These are phyloP conservation scores for Aaosphaeria pasadenensis DNA, from an alignment of 2,329 filamentous ascomycete species.

Conservation along the genomic window DNA sequence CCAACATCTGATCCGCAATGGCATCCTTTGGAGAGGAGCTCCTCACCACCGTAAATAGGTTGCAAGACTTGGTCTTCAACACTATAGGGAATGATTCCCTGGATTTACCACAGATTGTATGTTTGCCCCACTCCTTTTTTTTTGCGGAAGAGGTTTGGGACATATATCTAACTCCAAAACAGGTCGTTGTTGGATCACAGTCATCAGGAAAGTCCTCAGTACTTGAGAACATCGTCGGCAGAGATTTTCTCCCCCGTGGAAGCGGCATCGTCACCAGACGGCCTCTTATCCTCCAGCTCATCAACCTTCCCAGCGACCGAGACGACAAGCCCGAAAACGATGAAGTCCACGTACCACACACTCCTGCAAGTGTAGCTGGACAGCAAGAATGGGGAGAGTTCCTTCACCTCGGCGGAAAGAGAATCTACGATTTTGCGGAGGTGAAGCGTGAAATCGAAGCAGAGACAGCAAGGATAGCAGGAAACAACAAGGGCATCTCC, in stretches of 20 bases:
- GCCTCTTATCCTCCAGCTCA: conserved; percentile 93
- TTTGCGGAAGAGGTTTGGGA: conserved; percentile 1
- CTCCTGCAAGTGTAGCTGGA: conserved; percentile 67
- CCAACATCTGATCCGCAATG: conserved; percentile 53
- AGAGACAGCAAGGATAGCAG: conserved; percentile 90
- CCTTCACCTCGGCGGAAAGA: conserved; percentile 85
- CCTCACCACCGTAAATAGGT: conserved; percentile 92
- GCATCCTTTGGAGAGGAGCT: conserved; percentile 94
- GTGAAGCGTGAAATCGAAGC: conserved; percentile 97
- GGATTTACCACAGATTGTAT: conserved; percentile 96
- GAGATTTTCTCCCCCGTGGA: conserved; percentile 93
- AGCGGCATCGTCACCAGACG: conserved; percentile 94
- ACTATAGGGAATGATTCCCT: conserved; percentile 98
- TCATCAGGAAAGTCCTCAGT: conserved; percentile 98
- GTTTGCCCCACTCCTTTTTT: conserved; percentile 55
- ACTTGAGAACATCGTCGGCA: conserved; percentile 96
- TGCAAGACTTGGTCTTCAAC: conserved; percentile 98
- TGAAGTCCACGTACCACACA: conserved; percentile 68
- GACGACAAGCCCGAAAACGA: conserved; percentile 67
- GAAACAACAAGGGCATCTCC: conserved; percentile 98
- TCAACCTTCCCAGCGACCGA: conserved; percentile 80
- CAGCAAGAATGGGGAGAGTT: conserved; percentile 89
- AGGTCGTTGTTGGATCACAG: conserved; percentile 98
- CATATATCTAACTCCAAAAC: conserved; percentile 5
- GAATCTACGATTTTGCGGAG: conserved; percentile 86